Base-by-base conservation (phyloP, 495 filamentous ascomycete genomes). In the Penicillium bialowiezense region DNA sequence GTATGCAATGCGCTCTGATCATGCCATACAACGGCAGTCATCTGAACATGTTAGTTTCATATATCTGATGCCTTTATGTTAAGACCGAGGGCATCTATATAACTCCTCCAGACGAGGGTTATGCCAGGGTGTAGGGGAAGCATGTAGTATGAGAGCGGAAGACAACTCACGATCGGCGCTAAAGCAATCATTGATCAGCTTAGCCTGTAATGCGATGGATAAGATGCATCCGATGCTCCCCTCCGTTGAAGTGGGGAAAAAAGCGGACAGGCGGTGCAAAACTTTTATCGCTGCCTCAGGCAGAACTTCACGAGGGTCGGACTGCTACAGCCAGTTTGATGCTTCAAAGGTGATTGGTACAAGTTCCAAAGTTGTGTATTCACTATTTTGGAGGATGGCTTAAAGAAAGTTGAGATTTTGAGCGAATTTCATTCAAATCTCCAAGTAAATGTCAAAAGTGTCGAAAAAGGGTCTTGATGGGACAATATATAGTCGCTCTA, bases 161-260 rank as follows among this genome's bases (percentile, higher is more conserved):
- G 44, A 50, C 26, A 5, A 71, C 70, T 73, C 59, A 73, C 70
- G 68, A 69, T 71, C 62, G 67, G 67, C 68, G 58, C 57, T 60
- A 51, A 41, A 62, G 47, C 35, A 51, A 56, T 54, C 55, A 60
- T 59, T 37, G 51, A 56, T 59, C 56, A 48, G 54, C 43, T 54
- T 17, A 29, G 54, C 55, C 48, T 41, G 43, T 44, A 42, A 62
- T 48, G 49, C 32, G 58, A 57, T 58, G 53, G 51, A 56, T 36
- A 49, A 51, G 56, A 59, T 35, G 54, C 54, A 52, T 57, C 28
- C 49, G 55, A 52, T 41, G 28, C 41, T 57, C 60, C 60, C 60
- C 60, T 62, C 58, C 36, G 60, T 65, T n/a, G 61, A 32, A 32
- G 64, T 68, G 67, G 63, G 67, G 51, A 51, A 58, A 50, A 32